These are phyloP conservation scores for Fusarium beomiforme DNA, from an alignment of 2,329 filamentous ascomycete species.

Conservation along the genomic window DNA sequence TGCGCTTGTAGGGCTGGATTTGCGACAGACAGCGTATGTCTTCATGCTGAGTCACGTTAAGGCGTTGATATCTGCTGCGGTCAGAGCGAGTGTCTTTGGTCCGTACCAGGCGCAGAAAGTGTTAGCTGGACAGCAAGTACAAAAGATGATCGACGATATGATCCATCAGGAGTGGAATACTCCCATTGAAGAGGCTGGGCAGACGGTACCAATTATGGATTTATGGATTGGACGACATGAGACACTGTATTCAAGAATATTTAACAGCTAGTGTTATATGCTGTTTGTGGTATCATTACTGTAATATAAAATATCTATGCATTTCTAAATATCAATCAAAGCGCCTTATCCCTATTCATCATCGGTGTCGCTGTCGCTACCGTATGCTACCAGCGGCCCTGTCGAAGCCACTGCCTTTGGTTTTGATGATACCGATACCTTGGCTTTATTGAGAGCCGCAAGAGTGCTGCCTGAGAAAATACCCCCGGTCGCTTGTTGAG, in stretches of 20 bases:
- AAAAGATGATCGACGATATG: conserved; percentile 64
- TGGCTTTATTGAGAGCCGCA: conserved; percentile 74
- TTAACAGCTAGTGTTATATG: conserved; percentile 72
- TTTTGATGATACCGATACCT: conserved; percentile 64
- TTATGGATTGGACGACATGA: conserved; percentile 87
- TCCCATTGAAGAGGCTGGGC: conserved; percentile 72
- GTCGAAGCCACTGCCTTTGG: conserved; percentile 62
- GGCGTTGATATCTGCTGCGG: conserved; percentile 79
- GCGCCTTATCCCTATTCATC: conserved; percentile 56
- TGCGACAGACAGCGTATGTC: conserved; percentile 75
- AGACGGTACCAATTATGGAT: conserved; percentile 81
- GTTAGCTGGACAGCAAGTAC: conserved; percentile 69
- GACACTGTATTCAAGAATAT: conserved; percentile 84
- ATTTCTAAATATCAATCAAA: conserved; percentile 35
- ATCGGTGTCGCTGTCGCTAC: conserved; percentile 91
- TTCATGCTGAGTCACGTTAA: conserved; percentile 82
- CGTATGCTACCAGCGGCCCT: conserved; percentile 87
- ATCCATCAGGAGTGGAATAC: conserved; percentile 70
- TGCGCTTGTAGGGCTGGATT: conserved; percentile 66
- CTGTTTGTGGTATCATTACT: conserved; percentile 46
- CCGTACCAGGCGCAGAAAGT: conserved; percentile 83
- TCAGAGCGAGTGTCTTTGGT: conserved; percentile 80
- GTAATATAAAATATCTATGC: conserved; percentile 41
- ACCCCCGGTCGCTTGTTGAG: conserved; percentile 58
- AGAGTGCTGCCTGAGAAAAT: conserved; percentile 87